These are phyloP conservation scores for Xylaria bambusicola DNA, from an alignment of 495 filamentous ascomycete genomes.

Conservation along the genomic window DNA sequence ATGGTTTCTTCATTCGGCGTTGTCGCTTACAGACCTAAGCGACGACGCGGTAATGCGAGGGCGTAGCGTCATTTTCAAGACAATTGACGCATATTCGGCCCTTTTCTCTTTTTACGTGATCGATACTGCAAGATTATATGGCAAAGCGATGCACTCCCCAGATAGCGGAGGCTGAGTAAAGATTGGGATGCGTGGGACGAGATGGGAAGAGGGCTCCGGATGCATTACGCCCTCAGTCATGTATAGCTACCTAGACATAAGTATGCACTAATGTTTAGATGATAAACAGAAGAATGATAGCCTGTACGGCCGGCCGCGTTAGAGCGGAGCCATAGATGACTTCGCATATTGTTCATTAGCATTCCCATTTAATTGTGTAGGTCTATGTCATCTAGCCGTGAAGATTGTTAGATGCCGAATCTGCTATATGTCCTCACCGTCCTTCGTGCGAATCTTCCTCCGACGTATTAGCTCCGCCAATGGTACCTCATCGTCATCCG, in stretches of 20 bases:
- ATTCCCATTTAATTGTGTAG: too few relatives aligned
- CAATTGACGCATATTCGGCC: background rate
- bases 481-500: conserved; percentile 73
- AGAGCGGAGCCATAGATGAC: too few relatives aligned
- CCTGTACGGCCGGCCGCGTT: too few relatives aligned
- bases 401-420: too few relatives aligned
- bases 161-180: background rate
- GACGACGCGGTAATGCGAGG: conserved; percentile 3
- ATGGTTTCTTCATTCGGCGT: conserved; percentile 6
- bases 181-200: background rate
- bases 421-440: conserved; percentile 28
- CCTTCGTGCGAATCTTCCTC: conserved; percentile 40
- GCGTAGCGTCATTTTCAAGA: conserved; percentile 3
- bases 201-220: background rate
- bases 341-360: too few relatives aligned
- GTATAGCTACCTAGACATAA: background rate
- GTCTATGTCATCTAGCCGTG: too few relatives aligned
- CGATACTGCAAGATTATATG: background rate
- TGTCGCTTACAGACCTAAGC: background rate
- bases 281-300: conserved; percentile 8
- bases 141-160: background rate
- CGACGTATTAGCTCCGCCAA: conserved; percentile 65
- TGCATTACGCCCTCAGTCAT: background rate
- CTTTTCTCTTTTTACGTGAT: background rate
- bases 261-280: background rate